Conservation (phyloP, 108 stramenopile species). For the Cyclotella distinguenda region DNA sequence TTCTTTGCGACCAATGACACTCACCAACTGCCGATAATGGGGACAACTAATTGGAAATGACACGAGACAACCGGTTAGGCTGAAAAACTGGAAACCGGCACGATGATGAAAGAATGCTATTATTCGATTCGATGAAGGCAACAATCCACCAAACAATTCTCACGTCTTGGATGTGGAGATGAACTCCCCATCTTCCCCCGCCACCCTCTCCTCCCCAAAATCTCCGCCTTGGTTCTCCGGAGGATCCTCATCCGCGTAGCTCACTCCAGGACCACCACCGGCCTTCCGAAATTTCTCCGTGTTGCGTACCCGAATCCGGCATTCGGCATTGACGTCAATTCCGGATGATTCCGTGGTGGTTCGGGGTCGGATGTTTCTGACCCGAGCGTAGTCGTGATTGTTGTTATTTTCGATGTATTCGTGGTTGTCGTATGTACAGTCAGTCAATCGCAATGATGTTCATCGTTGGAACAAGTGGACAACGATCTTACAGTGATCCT, state of each 20-base stretch:
- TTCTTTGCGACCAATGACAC: no score
- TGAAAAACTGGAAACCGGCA: no score
- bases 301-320: slow-evolving; percentile 52
- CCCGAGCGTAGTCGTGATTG: no score
- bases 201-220: slow-evolving; percentile 13
- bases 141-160: no score
- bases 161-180: slow-evolving; percentile 37
- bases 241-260: slow-evolving; percentile 71
- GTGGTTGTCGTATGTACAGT: no score
- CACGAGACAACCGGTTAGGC: no score
- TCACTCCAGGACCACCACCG: neutral
- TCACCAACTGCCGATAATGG: slow-evolving; percentile 72
- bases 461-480: neutral
- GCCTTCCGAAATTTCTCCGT: slow-evolving; percentile 56
- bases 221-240: slow-evolving; percentile 35
- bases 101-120: no score
- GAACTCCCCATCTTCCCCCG: slow-evolving; percentile 25
- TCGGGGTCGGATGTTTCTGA: slow-evolving; percentile 34
- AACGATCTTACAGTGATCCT: neutral
- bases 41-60: no score
- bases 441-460: neutral
- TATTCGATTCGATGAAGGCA: no score
- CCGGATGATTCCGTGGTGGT: slow-evolving; percentile 27
- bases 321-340: slow-evolving; percentile 54
- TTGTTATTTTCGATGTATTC: no score